Conservation (phyloP, 163 green algal genomes). For the Picocystis sp. region DNA sequence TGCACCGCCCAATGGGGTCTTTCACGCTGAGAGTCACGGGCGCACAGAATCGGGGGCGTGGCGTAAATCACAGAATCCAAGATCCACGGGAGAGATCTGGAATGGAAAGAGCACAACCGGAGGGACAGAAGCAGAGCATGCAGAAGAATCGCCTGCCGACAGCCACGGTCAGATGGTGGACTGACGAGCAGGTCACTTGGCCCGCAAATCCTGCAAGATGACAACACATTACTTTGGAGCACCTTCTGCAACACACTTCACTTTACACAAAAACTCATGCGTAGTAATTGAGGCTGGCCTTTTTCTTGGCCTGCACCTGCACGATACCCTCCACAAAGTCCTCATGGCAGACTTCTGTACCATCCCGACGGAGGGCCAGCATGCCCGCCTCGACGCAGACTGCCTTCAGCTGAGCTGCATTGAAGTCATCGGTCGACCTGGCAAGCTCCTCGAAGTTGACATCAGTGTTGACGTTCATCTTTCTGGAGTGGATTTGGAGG, state of each 20-base stretch:
- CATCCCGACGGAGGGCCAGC: conserved; percentile 71
- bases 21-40: no score
- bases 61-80: no score
- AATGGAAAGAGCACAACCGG: no score
- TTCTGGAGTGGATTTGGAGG: conserved; percentile 84
- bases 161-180: no score
- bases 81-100: no score
- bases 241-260: neutral
- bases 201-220: no score
- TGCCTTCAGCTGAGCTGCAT: conserved; percentile 91
- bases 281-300: conserved; percentile 82
- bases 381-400: conserved; percentile 99
- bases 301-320: conserved; percentile 98
- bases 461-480: conserved; percentile 90
- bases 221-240: no score
- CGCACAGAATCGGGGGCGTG: no score
- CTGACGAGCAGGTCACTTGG: no score
- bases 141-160: no score
- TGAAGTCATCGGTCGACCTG: conserved; percentile 94
- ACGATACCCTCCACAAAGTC: conserved; percentile 97
- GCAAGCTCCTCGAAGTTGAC: conserved; percentile 98
- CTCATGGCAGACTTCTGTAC: conserved; percentile 68
- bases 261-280: conserved; percentile 28
- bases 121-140: no score
- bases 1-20: conserved; percentile 1